Conservation (phyloP, 805 yeast species). For the Millerozyma miso region DNA sequence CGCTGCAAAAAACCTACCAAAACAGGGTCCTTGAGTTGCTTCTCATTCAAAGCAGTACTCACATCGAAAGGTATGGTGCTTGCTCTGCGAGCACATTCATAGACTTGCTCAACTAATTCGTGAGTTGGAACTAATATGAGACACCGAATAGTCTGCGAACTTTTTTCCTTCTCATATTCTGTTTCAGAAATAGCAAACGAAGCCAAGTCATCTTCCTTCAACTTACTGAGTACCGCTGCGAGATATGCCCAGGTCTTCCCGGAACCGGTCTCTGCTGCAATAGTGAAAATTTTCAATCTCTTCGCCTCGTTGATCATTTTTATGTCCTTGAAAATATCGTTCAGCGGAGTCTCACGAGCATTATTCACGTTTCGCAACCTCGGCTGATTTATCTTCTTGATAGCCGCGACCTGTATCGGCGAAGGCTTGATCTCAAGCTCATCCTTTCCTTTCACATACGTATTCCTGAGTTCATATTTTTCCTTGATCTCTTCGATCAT, state of each 20-base stretch:
- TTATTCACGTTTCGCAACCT: constrained; percentile 23
- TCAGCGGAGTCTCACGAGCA: constrained; percentile 13
- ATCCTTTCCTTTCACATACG: constrained; percentile 26
- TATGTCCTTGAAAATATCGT: constrained; percentile 22
- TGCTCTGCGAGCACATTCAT: constrained; percentile 37
- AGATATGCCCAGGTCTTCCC: constrained; percentile 95
- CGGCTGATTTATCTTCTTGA: constrained; percentile 49
- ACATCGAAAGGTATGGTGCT: constrained; percentile 19
- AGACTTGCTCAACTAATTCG: constrained; percentile 82
- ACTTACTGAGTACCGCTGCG: constrained; percentile 65
- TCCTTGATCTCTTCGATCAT: constrained; percentile 50
- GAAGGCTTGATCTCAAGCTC: constrained; percentile 52
- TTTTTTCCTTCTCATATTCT: constrained; percentile 18
- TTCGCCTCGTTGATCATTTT: constrained; percentile 25
- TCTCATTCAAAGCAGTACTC: constrained; percentile 8
- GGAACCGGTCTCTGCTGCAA: constrained; percentile 96
- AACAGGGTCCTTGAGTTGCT: constrained; percentile 14
- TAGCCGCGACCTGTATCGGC: constrained; percentile 78
- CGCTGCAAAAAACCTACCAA: constrained; percentile 19
- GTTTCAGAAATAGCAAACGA: constrained; percentile 15
- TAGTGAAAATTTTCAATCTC: constrained; percentile 56
- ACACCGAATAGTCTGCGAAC: constrained; percentile 48
- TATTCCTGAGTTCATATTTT: constrained; percentile 29
- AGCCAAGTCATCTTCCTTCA: constrained; percentile 52
- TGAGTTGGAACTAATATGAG: constrained; percentile 86